Evolutionary conservation across 495 filamentous ascomycete species (phyloP), one percentile per base, ranked within the genome.

Genomic region (Penicillium psychrofluorescens): DNA sequence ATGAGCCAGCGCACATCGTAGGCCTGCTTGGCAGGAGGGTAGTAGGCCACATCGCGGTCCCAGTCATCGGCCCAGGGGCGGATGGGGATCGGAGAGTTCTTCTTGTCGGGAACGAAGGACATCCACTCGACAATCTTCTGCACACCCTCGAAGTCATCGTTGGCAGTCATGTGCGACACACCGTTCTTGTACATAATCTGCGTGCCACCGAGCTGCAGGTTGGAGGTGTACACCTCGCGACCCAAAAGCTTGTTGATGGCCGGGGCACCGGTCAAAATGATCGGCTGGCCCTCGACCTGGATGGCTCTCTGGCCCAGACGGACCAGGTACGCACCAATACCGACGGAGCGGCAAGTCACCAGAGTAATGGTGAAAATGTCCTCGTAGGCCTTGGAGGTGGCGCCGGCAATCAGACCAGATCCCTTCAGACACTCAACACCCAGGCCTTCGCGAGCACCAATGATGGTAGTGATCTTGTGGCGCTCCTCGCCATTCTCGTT

Each of bases 181-280:
- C 92, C 92, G 62, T 98, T 98, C 72, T 84, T 91, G 80, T 98
- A 97, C 92, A 98, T 98, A 77, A 98, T 98, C 71, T 98, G 92
- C 34, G 92, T 97, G 54, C 92, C 92, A 80, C 92, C 92, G 49
- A 98, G 86, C 74, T 98, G 92, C 49, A 98, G 67, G 77, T 98
- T 98, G 30, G 92, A 97, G 36, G 92, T 95, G 76, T 98, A 98
- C 12, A 98, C 91, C 70, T 98, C 94, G 49, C 92, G 86, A 34
- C 92, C 92, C 40, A 98, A 84, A 53, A 98, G 75, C 75, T 96
- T 98, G 80, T 98, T 98, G 68, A 98, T 85, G 43, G 92, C 92
- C 50, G 87, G 87, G 29, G 92, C 92, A 75, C 92, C 92, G 61
- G 92, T 98, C 46, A 98, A 82, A 56, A 98, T 98, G 70, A 98